Evolutionary conservation across 768 basidiomycete species (phyloP), one percentile per base, ranked within the genome.

Genomic region (Clavulina sp.): DNA sequence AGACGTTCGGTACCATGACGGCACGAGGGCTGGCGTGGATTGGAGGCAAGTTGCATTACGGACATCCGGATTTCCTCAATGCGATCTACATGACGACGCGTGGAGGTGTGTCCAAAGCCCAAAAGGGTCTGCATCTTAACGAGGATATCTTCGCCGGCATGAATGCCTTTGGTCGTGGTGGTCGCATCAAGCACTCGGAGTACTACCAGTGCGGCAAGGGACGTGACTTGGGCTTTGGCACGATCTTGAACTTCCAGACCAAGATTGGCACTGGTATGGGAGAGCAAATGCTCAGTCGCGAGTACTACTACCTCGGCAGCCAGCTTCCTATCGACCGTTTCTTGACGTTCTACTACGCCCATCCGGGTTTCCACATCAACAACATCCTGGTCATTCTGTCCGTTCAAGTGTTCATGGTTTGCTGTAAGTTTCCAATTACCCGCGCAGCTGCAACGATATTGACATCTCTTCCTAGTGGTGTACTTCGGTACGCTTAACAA

Each of bases 251-350:
- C 67, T 99, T 99, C 83, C 84, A 89, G 73, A 99, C 95, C 52
- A 99, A 99, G 77, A 92, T 99, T 60, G 93, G 95, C 9, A 97
- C 92, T n/a, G 95, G 95, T 65, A 99, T 99, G 95, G 95, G 95
- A 33, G 95, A 99, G 65, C 95, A 99, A 67, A 88, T 97, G 87
- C 75, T 99, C 61, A 95, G 89, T 69, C 79, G 95, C 56, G 95
- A 97, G 67, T 97, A 99, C 65, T 99, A 99, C 66, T 97, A 97
- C 61, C 68, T 99, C 56, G 95, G 95, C 30, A 99, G 93, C 23
- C 95, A 97, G 63, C 76, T 99, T 49, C 92, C 95, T 33, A 81
- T 97, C 63, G 95, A 99, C 65, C 80, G 95, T 41, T 99, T 99
- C 80, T 70, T 99, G 66, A 99, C 95, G 48, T 99, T 97, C 75